A percentile compares a stretch with the other conserved stretches of the same genome.
Evolutionary conservation across 305 asterid species (phyloP).

Genomic region (Withania somnifera): DNA sequence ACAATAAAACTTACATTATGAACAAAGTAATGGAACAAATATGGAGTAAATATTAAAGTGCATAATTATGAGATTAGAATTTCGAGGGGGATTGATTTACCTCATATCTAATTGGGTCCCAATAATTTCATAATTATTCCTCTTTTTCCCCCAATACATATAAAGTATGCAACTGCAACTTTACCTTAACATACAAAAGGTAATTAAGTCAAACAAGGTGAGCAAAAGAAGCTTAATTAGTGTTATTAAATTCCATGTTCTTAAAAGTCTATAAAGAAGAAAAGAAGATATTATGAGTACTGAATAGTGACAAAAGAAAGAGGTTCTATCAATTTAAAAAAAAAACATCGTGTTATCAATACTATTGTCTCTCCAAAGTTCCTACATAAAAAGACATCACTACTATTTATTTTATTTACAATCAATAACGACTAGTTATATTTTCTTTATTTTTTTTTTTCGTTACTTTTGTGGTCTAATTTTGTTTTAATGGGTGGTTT

Average conservation of each 20-base stretch:
- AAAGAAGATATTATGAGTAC: conserved; percentile 6
- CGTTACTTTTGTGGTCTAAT: background rate
- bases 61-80: conserved; percentile 8
- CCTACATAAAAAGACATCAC: background rate
- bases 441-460: background rate
- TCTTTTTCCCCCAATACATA: background rate
- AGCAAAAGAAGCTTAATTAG: background rate
- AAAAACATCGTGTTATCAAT: conserved; percentile 16
- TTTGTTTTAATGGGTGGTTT: background rate
- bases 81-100: conserved; percentile 5
- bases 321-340: conserved; percentile 19
- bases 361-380: conserved; percentile 25
- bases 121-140: background rate
- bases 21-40: background rate
- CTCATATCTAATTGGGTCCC: conserved; percentile 8
- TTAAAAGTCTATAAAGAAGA: conserved; percentile 16
- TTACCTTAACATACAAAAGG: conserved; percentile 6
- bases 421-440: background rate
- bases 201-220: background rate
- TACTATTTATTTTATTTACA: background rate
- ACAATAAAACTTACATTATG: background rate
- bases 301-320: conserved; percentile 8
- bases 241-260: conserved; percentile 34
- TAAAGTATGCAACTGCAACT: conserved; percentile 18
- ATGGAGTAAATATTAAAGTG: background rate